Evolutionary conservation across 1,284 basidiomycete genomes (phyloP), one percentile per base, ranked within the genome.

Genomic region (Naganishia cerealis): DNA sequence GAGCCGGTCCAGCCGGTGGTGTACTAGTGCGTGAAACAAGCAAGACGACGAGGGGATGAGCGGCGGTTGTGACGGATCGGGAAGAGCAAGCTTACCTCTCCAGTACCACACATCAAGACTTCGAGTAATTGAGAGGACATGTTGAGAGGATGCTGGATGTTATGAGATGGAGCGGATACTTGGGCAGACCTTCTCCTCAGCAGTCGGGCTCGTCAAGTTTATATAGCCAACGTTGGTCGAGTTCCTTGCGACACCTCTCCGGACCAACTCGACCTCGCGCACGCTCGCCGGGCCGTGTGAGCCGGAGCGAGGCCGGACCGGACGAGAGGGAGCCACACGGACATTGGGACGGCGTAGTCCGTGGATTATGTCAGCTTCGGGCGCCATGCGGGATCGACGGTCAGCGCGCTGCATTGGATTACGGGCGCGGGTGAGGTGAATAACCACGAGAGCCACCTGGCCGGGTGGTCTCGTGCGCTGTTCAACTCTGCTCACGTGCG

Each of bases 1-100:
- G 88, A 86, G 18, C 87, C 88, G 5, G 91, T 92, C 88, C 91
- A 94, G 77, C 93, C 93, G 63, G 93, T 95, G 68, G 93, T 95
- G 81, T 95, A 94, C 83, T 94, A 70, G 43, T 16, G 54, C 39
- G 18, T 40, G 40, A 65, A 42, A 58, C 16, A 61, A 33, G 48
- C 26, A 33, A 36, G 57, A 43, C 16, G 56, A 50, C 3, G 33
- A 33, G 52, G 43, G 56, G 26, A 40, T 16, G 61, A 38, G 26
- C 33, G 18, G 26, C 38, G 3, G 42, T 42, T 12, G 38, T 21
- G 65, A 58, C 36, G 18, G 53, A 63, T 24, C 50, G 33, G 53
- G 29, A n/a, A 39, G 36, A 61, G 55, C 24, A 52, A 40, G 46
- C 69, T 69, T 67, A 73, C 71, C 57, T 69, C 71, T 55, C 72